phyloP scores from a whole-genome alignment of 352 stramenopile genomes.

The Pythium brassicae region DNA sequence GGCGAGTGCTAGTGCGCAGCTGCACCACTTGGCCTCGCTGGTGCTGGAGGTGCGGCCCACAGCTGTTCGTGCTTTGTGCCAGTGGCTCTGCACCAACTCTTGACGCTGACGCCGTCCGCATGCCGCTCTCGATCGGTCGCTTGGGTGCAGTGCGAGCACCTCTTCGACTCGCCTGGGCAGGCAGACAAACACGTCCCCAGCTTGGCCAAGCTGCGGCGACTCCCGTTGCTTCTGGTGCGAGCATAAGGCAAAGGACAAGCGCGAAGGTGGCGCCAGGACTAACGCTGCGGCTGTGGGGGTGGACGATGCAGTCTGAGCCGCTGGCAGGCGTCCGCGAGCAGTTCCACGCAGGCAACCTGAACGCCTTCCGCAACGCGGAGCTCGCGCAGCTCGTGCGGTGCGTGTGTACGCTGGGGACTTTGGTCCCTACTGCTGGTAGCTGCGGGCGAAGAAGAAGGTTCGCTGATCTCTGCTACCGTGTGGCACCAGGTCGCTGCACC shows the following conservation, averaged over 20 bases:
- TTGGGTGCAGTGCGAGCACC: slow-evolving; percentile 27
- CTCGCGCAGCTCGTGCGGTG: slow-evolving; percentile 47
- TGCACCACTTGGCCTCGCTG: slow-evolving; percentile 42
- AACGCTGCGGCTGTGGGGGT: not conserved
- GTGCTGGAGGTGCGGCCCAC: slow-evolving; percentile 38
- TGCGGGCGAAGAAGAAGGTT: not conserved
- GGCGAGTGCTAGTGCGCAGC: slow-evolving; percentile 28
- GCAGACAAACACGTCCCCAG: slow-evolving; percentile 45
- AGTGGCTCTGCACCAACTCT: not conserved
- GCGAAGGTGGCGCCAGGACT: not conserved
- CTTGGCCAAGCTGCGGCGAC: slow-evolving; percentile 44
- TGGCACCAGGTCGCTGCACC: slow-evolving; percentile 59
- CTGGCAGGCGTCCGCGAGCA: slow-evolving; percentile 56
- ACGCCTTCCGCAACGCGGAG: slow-evolving; percentile 34
- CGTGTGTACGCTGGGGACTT: not conserved
- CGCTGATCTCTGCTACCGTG: not conserved
- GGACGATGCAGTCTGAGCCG: slow-evolving; percentile 40
- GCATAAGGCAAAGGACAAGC: not conserved
- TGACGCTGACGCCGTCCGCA: too few species aligned
- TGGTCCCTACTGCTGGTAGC: not conserved
- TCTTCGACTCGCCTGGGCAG: slow-evolving; percentile 50
- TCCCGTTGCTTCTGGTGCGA: slow-evolving; percentile 46
- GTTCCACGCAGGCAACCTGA: slow-evolving; percentile 37
- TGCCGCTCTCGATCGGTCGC: not conserved
- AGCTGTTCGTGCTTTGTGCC: not conserved